phyloP scores from a whole-genome alignment of 306 rosid genomes.

The Aeschynomene evenia region DNA sequence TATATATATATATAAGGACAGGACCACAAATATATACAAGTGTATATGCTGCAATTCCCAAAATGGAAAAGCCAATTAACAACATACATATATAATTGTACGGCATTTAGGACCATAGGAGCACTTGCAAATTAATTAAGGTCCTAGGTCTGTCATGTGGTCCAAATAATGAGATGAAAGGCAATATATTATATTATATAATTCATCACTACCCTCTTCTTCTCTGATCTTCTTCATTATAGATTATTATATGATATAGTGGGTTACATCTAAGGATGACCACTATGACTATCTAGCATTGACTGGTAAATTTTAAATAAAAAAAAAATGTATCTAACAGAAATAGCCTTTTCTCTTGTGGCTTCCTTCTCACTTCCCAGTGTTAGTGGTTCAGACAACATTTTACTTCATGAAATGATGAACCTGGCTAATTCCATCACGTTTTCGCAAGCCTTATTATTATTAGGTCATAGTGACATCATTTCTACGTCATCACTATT shows the following conservation, averaged over 20 bases:
- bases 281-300: too few relatives aligned
- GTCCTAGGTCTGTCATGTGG: neutral
- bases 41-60: neutral
- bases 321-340: neutral
- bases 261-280: neutral
- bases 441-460: neutral
- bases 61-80: neutral
- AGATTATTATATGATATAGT: too few relatives aligned
- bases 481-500: neutral
- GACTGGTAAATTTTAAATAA: too few relatives aligned
- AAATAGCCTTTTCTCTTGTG: neutral
- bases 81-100: too few relatives aligned
- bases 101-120: too few relatives aligned
- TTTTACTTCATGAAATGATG: neutral
- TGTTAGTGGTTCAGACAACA: constrained; percentile 4
- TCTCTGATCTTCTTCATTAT: too few relatives aligned
- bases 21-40: neutral
- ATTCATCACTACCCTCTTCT: neutral
- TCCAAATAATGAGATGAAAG: neutral
- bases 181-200: too few relatives aligned
- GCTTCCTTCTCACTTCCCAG: too few relatives aligned
- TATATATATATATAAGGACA: too few relatives aligned
- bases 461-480: neutral
- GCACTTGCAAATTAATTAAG: neutral
- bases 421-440: neutral